Percentiles rank a stretch among this genome's conserved stretches.
phyloP scores from a whole-genome alignment of 2,329 filamentous ascomycete species.

The Myriosclerotinia duriaeana region DNA sequence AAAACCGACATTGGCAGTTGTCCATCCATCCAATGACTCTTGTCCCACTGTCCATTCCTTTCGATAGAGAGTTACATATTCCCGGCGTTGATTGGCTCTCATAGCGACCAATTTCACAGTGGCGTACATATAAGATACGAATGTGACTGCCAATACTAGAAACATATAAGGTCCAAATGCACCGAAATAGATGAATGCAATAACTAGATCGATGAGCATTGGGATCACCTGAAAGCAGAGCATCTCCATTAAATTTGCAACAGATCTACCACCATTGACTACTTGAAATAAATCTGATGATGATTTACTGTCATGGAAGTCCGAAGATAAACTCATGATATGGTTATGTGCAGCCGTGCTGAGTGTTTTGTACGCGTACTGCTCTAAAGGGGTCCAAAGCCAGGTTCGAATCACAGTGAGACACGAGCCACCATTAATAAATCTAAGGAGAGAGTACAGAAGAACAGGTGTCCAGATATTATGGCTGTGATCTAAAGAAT shows the following conservation, averaged over 20 bases:
- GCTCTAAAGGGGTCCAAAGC: constrained; percentile 55
- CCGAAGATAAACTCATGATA: constrained; percentile 67
- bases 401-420: constrained; percentile 51
- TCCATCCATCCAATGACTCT: constrained; percentile 44
- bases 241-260: constrained; percentile 60
- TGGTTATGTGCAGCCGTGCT: constrained; percentile 63
- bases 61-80: constrained; percentile 39
- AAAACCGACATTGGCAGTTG: constrained; percentile 43
- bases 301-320: constrained; percentile 66
- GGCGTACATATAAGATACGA: constrained; percentile 53
- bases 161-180: constrained; percentile 59
- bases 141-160: constrained; percentile 49
- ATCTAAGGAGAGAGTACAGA: constrained; percentile 51
- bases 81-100: constrained; percentile 40
- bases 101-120: constrained; percentile 43
- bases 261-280: constrained; percentile 60
- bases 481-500: constrained; percentile 35
- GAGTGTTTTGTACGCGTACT: constrained; percentile 58
- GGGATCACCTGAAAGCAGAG: constrained; percentile 60
- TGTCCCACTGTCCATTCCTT: constrained; percentile 44
- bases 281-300: constrained; percentile 64
- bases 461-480: constrained; percentile 55
- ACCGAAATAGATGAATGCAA: constrained; percentile 62
- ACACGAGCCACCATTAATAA: constrained; percentile 52
- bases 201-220: constrained; percentile 59